phyloP scores from a whole-genome alignment of 2,329 filamentous ascomycete species.

The Neofusicoccum cordaticola region DNA sequence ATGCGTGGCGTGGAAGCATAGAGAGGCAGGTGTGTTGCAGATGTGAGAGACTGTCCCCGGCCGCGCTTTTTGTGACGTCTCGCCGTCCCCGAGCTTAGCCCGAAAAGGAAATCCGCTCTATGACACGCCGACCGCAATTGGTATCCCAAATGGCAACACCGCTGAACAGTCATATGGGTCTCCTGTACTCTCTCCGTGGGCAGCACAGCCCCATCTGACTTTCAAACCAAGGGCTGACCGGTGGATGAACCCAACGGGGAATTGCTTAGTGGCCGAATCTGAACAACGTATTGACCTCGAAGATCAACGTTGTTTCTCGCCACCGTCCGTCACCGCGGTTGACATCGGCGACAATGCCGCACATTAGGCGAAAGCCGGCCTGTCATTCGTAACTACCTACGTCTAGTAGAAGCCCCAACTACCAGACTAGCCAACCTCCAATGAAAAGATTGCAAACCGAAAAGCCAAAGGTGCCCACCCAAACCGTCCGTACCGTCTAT shows the following conservation, averaged over 20 bases:
- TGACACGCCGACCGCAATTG: not conserved
- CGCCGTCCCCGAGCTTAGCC: constrained; percentile 5
- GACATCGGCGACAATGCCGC: no score
- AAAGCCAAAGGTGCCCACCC: not conserved
- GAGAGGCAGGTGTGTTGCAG: not conserved
- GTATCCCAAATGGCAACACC: not conserved
- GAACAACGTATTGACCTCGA: no score
- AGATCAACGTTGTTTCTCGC: no score
- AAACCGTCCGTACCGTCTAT: constrained; percentile 5
- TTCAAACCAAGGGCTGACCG: no score
- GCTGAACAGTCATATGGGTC: not conserved
- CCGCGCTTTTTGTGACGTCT: constrained; percentile 6
- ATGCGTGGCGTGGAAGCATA: constrained; percentile 5
- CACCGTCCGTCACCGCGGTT: no score
- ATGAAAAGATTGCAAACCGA: not conserved
- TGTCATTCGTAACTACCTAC: constrained; percentile 6
- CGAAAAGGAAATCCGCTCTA: constrained; percentile 1
- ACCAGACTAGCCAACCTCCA: not conserved
- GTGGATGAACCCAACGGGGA: no score
- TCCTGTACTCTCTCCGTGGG: no score
- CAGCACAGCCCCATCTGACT: no score
- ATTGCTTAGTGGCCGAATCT: no score
- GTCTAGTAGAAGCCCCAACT: not conserved
- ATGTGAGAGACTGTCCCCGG: not conserved
- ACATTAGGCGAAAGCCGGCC: not conserved